Percentiles rank a stretch among this genome's conserved stretches.
These are phyloP conservation scores for Dacryopinax spathularia DNA, from an alignment of 768 basidiomycete species.

Conservation along the genomic window DNA sequence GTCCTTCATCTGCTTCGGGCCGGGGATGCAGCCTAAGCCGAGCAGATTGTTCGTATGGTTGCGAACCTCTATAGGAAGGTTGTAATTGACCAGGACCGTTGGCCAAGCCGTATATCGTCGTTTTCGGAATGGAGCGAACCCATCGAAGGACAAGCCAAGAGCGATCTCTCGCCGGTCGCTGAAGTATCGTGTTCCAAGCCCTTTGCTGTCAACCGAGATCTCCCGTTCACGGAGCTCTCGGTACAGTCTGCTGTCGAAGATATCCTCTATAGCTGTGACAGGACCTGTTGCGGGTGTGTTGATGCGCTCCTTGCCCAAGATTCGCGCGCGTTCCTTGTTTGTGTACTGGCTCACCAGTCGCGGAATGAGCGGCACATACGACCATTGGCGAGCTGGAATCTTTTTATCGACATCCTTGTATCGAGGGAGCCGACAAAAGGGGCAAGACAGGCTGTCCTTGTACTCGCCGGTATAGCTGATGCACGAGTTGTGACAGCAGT, in stretches of 20 bases:
- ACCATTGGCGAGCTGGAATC: conserved; percentile 22
- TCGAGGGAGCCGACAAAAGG: conserved; percentile 25
- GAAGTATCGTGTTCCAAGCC: conserved; percentile 24
- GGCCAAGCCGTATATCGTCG: conserved; percentile 28
- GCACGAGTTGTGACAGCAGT: conserved; percentile 35
- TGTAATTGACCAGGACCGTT: conserved; percentile 31
- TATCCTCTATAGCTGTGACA: conserved; percentile 21
- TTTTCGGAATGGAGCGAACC: conserved; percentile 29
- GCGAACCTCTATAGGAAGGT: conserved; percentile 29
- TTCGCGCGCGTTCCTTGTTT: conserved; percentile 13
- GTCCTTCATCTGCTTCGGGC: conserved; percentile 32
- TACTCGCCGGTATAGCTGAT: conserved; percentile 26
- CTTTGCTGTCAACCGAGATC: conserved; percentile 21
- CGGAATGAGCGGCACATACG: conserved; percentile 30
- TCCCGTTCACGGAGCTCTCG: conserved; percentile 12
- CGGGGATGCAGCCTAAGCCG: conserved; percentile 32
- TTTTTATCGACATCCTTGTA: conserved; percentile 13
- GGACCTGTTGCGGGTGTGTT: conserved; percentile 16
- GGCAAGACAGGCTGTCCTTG: conserved; percentile 21
- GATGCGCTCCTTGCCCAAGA: conserved; percentile 19
- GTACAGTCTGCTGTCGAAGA: conserved; percentile 28
- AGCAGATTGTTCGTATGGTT: conserved; percentile 27
- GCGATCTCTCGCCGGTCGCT: conserved; percentile 29
- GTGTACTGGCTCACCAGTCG: conserved; percentile 21
- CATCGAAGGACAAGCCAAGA: conserved; percentile 31